Evolutionary conservation across 1,284 basidiomycete genomes (phyloP).

Genomic region (Papiliotrema nemorosa): DNA sequence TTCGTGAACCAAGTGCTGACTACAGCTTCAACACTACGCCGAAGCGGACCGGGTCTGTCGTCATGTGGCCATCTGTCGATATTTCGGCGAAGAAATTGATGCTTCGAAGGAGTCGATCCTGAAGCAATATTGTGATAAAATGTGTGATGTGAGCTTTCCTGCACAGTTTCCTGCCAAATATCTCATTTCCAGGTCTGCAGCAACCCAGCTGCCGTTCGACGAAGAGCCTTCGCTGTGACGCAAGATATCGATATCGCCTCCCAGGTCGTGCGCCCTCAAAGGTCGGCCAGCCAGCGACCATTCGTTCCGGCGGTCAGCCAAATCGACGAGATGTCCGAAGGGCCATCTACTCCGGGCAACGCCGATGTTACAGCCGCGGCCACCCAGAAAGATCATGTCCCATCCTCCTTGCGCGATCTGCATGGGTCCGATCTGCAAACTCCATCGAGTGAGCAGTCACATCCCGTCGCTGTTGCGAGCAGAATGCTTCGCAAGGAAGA

Average conservation of each 20-base stretch:
- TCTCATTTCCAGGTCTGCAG: conserved; percentile 26
- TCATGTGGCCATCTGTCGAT: conserved; percentile 73
- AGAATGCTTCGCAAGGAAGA: too few species aligned
- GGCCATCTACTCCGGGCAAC: too few species aligned
- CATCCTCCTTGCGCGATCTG: too few species aligned
- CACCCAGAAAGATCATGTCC: too few species aligned
- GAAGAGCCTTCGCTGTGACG: conserved; percentile 18
- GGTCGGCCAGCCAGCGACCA: not conserved
- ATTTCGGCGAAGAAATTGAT: conserved; percentile 74
- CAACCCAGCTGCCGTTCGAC: conserved; percentile 20
- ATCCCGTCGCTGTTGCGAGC: too few species aligned
- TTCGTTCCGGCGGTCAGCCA: conserved; percentile 4
- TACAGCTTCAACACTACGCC: conserved; percentile 55
- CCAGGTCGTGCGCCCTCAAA: conserved; percentile 13
- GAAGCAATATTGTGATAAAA: conserved; percentile 63
- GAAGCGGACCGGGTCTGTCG: conserved; percentile 65
- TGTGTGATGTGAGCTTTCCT: conserved; percentile 70
- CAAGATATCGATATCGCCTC: conserved; percentile 30
- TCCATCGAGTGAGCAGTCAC: too few species aligned
- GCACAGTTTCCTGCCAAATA: not conserved
- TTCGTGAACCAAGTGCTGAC: not conserved
- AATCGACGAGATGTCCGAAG: not conserved
- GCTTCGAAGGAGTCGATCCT: conserved; percentile 53
- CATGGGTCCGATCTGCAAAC: too few species aligned
- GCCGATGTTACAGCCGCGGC: too few species aligned